Evolutionary conservation across 2,329 filamentous ascomycete species (phyloP).

Genomic region (Diaporthe velutina): DNA sequence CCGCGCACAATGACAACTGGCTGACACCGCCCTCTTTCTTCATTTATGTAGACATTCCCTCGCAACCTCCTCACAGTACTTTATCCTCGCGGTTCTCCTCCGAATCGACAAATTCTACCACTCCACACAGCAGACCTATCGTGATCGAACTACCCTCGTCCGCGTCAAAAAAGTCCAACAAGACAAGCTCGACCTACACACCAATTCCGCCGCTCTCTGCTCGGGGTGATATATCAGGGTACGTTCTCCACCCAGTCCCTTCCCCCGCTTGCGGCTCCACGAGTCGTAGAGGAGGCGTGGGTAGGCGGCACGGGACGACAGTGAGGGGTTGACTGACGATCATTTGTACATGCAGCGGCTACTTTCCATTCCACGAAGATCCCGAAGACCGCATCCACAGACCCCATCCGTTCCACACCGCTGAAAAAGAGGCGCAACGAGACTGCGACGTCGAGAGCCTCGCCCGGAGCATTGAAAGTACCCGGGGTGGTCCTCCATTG

Average conservation of each 20-base stretch:
- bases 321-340: constrained; percentile 37
- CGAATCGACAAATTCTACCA: constrained; percentile 40
- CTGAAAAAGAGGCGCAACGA: constrained; percentile 37
- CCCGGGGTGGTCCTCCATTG: background rate
- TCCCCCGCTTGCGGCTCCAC: constrained; percentile 26
- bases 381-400: constrained; percentile 59
- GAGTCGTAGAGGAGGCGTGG: constrained; percentile 14
- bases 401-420: constrained; percentile 65
- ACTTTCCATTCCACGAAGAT: constrained; percentile 73
- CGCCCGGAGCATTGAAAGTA: constrained; percentile 15
- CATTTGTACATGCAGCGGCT: constrained; percentile 58
- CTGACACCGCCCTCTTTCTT: constrained; percentile 26
- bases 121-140: constrained; percentile 60
- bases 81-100: constrained; percentile 41
- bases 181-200: constrained; percentile 55
- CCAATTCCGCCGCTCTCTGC: constrained; percentile 66
- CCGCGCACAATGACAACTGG: constrained; percentile 11
- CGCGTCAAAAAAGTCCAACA: constrained; percentile 53
- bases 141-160: constrained; percentile 63
- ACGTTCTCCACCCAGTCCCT: constrained; percentile 48
- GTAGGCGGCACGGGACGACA: constrained; percentile 31
- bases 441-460: constrained; percentile 11
- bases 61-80: constrained; percentile 27
- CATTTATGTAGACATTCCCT: background rate
- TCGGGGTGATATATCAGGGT: constrained; percentile 71